Base-by-base conservation (phyloP, 352 stramenopile genomes). In the Elongisporangium senticosum region DNA sequence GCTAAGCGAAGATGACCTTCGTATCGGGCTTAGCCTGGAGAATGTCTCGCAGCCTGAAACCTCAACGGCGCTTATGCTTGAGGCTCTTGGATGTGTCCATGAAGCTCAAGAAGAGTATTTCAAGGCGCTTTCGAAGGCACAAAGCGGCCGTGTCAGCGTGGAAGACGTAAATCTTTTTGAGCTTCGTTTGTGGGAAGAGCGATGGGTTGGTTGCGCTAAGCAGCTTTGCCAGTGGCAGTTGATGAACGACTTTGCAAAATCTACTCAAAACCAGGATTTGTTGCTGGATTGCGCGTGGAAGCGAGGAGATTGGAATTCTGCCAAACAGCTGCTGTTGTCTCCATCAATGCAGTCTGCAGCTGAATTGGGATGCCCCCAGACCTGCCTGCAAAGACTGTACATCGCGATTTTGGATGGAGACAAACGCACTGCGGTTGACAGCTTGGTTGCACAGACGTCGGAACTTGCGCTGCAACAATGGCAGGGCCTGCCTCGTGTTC, bases 251-350 rank as follows among this genome's bases (percentile, higher is more conserved):
- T 97, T 96, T 68, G 89, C 88, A 11, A 93, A 95, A 60, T 79
- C 87, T 33, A 95, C 91, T 28, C 83, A 96, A 56, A 96, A 98
- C 70, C 89, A 96, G 43, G 88, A 97, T 21, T 70, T 98, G 50
- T 63, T 97, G 49, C 64, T 97, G n/a, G 92, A 98, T 60, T 96
- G 89, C 49, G 88, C 88, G 17, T 97, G 87, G 87, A 98, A 97
- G 73, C 83, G 87, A 17, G 85, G 83, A 22, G 90, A 97, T 54
- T 98, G 92, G 92, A 76, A 79, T 47, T 77, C 78, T 26, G 79
- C 89, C 15, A 96, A 96, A 54, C 78, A 92, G 55, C 52, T 96
- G 48, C 53, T 97, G 23, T 49, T 76, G 19, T 79, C 79, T 15
- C 76, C 76, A 23, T 83, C 72, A 4, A 86, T 83, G 73, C 76